A percentile compares a stretch with the other conserved stretches of the same genome.
Conservation (phyloP, 1,139 yeast genomes). For the Pichia sp. region DNA sequence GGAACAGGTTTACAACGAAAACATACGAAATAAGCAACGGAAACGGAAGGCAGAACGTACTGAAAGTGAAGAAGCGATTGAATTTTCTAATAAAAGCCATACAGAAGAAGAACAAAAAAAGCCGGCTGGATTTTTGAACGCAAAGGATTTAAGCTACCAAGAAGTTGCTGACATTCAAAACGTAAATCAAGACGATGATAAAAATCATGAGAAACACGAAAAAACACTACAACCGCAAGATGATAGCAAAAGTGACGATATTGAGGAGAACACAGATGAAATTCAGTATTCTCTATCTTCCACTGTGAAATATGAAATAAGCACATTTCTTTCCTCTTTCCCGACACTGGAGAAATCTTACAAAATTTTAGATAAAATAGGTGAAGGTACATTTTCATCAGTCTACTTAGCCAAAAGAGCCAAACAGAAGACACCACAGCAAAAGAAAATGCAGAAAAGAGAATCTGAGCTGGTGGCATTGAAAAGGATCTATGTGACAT, state of each 20-base stretch:
- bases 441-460: conserved; percentile 3
- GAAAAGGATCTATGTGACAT: conserved; percentile 89
- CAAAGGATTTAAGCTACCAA: too few relatives aligned
- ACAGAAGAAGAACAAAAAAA: too few relatives aligned
- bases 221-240: not conserved
- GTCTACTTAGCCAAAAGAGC: conserved; percentile 55
- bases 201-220: not conserved
- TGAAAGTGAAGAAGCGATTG: not conserved
- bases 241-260: not conserved
- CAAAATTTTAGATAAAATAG: conserved; percentile 72
- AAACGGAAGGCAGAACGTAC: not conserved
- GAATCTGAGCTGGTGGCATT: conserved; percentile 59
- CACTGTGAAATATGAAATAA: conserved; percentile 61
- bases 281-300: not conserved
- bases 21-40: not conserved
- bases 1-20: conserved; percentile 1
- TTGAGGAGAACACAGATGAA: not conserved
- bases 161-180: not conserved
- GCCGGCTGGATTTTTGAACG: too few relatives aligned
- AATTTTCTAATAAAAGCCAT: too few relatives aligned
- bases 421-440: conserved; percentile 30
- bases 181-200: not conserved
- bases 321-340: conserved; percentile 52
- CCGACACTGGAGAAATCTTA: conserved; percentile 54
- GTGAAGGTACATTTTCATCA: conserved; percentile 90